A percentile compares a stretch with the other conserved stretches of the same genome.
Conservation (phyloP, 2,329 filamentous ascomycete species). For the Alternaria sp. region DNA sequence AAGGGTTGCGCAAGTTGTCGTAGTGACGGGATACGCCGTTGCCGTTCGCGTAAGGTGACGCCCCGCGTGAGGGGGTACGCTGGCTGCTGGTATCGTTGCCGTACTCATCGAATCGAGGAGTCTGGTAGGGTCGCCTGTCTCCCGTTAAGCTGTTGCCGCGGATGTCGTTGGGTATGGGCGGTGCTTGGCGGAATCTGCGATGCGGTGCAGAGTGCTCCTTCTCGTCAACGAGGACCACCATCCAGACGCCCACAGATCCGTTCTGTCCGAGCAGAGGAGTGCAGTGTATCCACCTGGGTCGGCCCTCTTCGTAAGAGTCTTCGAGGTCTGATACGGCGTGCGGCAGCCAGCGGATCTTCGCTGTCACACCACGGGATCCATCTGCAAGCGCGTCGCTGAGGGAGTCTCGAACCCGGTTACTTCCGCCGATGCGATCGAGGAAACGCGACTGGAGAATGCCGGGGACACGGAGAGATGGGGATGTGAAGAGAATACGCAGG, state of each 20-base stretch:
- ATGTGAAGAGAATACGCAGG: conserved; percentile 58
- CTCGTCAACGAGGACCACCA: conserved; percentile 74
- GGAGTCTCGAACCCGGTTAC: conserved; percentile 59
- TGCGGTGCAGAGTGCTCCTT: conserved; percentile 31
- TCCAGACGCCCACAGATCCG: conserved; percentile 76
- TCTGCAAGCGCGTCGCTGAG: conserved; percentile 67
- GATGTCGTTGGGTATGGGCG: conserved; percentile 37
- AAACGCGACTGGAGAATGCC: conserved; percentile 58
- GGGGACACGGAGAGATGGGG: conserved; percentile 57
- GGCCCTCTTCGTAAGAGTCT: conserved; percentile 61
- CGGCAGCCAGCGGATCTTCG: conserved; percentile 73
- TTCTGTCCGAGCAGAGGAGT: conserved; percentile 73
- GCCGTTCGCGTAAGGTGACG: not conserved
- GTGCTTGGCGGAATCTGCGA: conserved; percentile 40
- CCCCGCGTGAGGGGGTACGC: not conserved
- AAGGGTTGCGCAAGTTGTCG: conserved; percentile 13
- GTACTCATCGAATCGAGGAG: conserved; percentile 10
- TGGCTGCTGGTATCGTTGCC: conserved; percentile 10
- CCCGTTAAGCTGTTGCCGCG: conserved; percentile 13
- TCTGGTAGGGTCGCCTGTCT: not conserved
- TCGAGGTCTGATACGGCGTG: conserved; percentile 44
- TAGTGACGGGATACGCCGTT: conserved; percentile 8
- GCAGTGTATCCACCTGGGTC: conserved; percentile 77
- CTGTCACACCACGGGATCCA: conserved; percentile 71
- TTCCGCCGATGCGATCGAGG: conserved; percentile 58